Base-by-base conservation (phyloP, 2,329 filamentous ascomycete species). In the Amylocarpus encephaloides region DNA sequence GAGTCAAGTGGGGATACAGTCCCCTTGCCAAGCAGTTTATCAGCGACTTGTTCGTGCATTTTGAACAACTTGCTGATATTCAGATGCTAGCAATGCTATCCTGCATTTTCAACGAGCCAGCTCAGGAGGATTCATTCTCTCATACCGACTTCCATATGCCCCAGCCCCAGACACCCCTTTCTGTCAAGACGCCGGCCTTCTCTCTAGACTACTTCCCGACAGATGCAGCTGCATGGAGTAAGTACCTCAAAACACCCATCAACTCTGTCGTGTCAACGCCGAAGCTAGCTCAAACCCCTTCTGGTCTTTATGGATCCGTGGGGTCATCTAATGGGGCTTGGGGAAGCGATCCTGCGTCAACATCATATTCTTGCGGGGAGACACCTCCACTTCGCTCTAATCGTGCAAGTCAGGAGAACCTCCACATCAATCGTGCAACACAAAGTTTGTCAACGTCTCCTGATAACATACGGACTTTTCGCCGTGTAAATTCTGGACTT, bases 1-100 rank as follows among this genome's bases (percentile, higher is more conserved):
- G 80, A 46, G 81, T 86, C 4, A 83, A 82, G 70, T 86, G 83
- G 83, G 83, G 83, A 10, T 69, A 73, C 43, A 82, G 84, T 59
- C 83, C 83, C 3, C 68, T 86, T 42, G 83, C 82, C 1, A 75
- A 73, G 52, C 71, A 74, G n/a, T 73, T 85, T 35, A 80, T 86
- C 48, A 66, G 70, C 53, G 76, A 83, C 50, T 67, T 86, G n/a
- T 83, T 86, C 57, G 68, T 73, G 22, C 74, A 85, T 61, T 86
- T 79, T 60, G 82, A 85, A 64, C 73, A 68, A 46, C 70, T 75
- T 29, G 80, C 76, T 5, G 82, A 86, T 53, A 68, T 85, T 11
- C 83, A 86, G 64, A 86, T 86, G 83, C 63, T 86, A 47, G 83
- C 82, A 7, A 85, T 86, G 80, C 71, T 86, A 26, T 83, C 82